phyloP scores from a whole-genome alignment of 805 yeast species.

The Zygosaccharomyces gambellarensis region DNA sequence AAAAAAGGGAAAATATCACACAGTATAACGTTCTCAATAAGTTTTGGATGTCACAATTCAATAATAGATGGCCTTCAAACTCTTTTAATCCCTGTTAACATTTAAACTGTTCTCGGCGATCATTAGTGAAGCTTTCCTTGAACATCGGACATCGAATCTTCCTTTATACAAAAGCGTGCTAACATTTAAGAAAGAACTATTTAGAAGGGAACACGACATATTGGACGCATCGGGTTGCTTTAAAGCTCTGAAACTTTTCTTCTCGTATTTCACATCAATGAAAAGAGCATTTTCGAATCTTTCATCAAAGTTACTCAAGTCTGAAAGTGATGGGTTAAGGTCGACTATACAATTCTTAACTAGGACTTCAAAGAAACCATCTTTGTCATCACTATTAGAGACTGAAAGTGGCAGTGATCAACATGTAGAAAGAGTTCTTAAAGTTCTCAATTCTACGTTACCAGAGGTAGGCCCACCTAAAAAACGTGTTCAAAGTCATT shows the following conservation, averaged over 20 bases:
- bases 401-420: slow-evolving; percentile 12
- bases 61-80: neutral
- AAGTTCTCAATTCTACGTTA: slow-evolving; percentile 27
- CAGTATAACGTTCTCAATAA: neutral
- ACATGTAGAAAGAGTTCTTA: slow-evolving; percentile 26
- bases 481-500: slow-evolving; percentile 26
- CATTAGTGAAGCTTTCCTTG: neutral
- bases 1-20: neutral
- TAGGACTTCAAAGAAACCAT: slow-evolving; percentile 13
- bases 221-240: neutral
- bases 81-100: neutral
- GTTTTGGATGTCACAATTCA: no score
- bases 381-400: slow-evolving; percentile 9
- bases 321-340: slow-evolving; percentile 23
- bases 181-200: no score
- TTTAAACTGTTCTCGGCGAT: neutral
- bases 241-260: neutral
- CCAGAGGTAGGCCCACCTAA: slow-evolving; percentile 24
- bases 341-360: slow-evolving; percentile 27
- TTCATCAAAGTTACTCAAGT: slow-evolving; percentile 17
- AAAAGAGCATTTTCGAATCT: slow-evolving; percentile 21
- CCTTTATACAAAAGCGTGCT: neutral
- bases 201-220: neutral
- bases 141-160: slow-evolving; percentile 3
- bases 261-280: slow-evolving; percentile 6